A percentile compares a stretch with the other conserved stretches of the same genome.
These are phyloP conservation scores for Phyllosticta ampelicida DNA, from an alignment of 2,329 filamentous ascomycete species.

Conservation along the genomic window DNA sequence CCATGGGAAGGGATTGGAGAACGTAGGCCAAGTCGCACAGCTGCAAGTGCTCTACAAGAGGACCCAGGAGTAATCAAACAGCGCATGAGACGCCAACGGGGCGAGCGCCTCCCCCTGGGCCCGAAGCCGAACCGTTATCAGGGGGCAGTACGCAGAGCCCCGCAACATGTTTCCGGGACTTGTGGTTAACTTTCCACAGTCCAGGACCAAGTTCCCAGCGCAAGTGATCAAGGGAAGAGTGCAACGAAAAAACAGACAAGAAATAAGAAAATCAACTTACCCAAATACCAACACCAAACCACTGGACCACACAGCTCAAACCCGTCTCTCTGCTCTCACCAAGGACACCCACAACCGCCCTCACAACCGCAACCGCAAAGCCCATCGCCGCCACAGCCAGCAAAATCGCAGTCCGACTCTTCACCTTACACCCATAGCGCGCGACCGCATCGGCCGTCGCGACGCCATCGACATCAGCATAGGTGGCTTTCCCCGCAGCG, in stretches of 20 bases:
- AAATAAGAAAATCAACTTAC: neutral
- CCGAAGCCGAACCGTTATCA: too few species aligned
- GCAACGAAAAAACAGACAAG: too few species aligned
- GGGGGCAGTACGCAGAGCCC: too few species aligned
- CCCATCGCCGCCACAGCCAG: neutral
- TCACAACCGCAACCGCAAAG: neutral
- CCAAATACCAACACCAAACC: neutral
- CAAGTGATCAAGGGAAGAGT: too few species aligned
- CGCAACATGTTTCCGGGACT: neutral
- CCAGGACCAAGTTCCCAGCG: too few species aligned
- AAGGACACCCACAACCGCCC: neutral
- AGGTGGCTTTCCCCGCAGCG: neutral
- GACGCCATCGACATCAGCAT: constrained; percentile 4
- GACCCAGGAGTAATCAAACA: too few species aligned
- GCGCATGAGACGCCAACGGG: too few species aligned
- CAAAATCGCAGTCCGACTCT: neutral
- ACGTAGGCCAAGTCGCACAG: too few species aligned
- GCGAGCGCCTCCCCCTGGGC: too few species aligned
- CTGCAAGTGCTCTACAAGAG: too few species aligned
- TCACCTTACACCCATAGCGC: neutral
- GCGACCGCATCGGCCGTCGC: neutral
- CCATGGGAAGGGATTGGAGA: too few species aligned
- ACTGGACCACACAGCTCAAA: neutral
- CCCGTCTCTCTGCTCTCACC: neutral
- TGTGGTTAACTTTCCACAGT: neutral